Percentiles rank a stretch among this genome's conserved stretches.
These are phyloP conservation scores for Trichophyton equinum DNA, from an alignment of 2,329 filamentous ascomycete species.

Conservation along the genomic window DNA sequence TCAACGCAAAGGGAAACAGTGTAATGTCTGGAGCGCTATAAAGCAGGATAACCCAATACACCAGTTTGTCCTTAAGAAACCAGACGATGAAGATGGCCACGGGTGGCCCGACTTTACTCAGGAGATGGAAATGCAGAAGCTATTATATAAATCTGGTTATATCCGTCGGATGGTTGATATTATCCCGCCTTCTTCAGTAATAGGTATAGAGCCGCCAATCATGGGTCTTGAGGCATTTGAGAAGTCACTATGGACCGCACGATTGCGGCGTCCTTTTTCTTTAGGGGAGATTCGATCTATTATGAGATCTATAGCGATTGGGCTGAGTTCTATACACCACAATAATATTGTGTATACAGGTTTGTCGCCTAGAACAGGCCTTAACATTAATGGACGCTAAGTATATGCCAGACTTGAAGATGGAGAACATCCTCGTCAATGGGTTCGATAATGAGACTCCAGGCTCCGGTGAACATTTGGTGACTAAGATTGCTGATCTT, in stretches of 20 bases:
- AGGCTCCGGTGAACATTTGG: conserved; percentile 6
- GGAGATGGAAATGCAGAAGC: conserved; percentile 6
- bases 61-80: conserved; percentile 4
- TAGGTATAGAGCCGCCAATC: neutral
- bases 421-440: conserved; percentile 7
- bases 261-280: neutral
- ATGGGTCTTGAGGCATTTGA: conserved; percentile 5
- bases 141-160: conserved; percentile 2
- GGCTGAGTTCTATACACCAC: conserved; percentile 6
- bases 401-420: conserved; percentile 7
- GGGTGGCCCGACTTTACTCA: neutral
- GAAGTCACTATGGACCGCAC: conserved; percentile 5
- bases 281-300: conserved; percentile 7
- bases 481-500: conserved; percentile 9
- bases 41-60: neutral
- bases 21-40: no score
- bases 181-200: neutral
- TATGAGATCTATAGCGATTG: conserved; percentile 5
- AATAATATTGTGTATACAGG: conserved; percentile 2
- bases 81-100: conserved; percentile 5
- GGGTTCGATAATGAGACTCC: conserved; percentile 8
- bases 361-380: neutral
- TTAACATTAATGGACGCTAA: neutral
- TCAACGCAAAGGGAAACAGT: no score
- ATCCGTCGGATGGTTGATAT: conserved; percentile 7